Conservation (phyloP, 441 rosid genomes). For the Pelargonium citronellum region DNA sequence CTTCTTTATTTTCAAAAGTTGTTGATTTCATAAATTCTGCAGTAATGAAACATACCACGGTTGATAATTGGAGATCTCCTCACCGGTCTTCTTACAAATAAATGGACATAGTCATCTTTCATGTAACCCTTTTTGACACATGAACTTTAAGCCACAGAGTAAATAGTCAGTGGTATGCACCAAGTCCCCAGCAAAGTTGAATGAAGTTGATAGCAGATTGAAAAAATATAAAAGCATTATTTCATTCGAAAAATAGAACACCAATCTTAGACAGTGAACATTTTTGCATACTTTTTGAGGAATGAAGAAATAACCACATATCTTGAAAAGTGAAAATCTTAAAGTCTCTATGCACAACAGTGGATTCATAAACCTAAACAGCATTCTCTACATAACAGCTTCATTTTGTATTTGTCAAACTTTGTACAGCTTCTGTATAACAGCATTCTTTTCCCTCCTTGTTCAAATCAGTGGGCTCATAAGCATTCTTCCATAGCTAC, state of each 20-base stretch:
- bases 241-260: not conserved
- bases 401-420: no score
- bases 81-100: slow-evolving; percentile 80
- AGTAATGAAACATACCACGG: slow-evolving; percentile 50
- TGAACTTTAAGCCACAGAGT: slow-evolving; percentile 46
- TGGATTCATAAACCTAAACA: no score
- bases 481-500: no score
- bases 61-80: slow-evolving; percentile 90
- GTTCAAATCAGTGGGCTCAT: no score
- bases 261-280: not conserved
- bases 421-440: no score
- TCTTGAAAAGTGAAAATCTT: no score
- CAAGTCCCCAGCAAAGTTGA: slow-evolving; percentile 4
- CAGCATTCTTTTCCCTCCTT: no score
- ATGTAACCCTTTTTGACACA: slow-evolving; percentile 84
- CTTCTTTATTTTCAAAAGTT: not conserved
- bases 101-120: slow-evolving; percentile 75
- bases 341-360: no score
- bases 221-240: not conserved
- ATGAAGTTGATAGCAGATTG: not conserved
- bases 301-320: no score
- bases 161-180: not conserved
- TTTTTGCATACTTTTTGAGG: no score
- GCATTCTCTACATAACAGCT: no score
- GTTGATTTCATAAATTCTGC: not conserved